A percentile compares a stretch with the other conserved stretches of the same genome.
These are phyloP conservation scores for Podila horticola DNA, from an alignment of 192 early-diverging fungal species.

Conservation along the genomic window DNA sequence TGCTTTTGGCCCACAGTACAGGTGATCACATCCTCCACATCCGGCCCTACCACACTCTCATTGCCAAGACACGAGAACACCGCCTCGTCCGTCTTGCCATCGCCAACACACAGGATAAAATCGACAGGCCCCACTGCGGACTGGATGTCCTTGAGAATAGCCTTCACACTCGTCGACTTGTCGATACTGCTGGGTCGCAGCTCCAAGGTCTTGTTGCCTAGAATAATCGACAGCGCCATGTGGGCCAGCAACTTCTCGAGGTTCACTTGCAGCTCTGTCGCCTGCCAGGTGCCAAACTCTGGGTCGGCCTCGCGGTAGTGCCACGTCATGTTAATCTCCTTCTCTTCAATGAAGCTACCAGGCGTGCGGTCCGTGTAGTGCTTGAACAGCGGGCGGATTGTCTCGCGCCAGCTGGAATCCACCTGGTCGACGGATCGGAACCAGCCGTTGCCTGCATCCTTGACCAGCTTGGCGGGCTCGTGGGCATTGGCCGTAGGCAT, in stretches of 20 bases:
- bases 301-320: conserved; percentile 96
- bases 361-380: conserved; percentile 99
- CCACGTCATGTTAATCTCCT: conserved; percentile 99
- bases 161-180: conserved; percentile 88
- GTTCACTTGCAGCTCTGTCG: conserved; percentile 97
- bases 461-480: conserved; percentile 61
- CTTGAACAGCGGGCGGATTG: conserved; percentile 94
- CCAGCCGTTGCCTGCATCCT: conserved; percentile 81
- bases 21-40: conserved; percentile 70
- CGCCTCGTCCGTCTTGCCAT: conserved; percentile 97
- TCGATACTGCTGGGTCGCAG: conserved; percentile 93
- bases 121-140: conserved; percentile 56
- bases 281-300: conserved; percentile 98
- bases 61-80: conserved; percentile 83
- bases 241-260: conserved; percentile 95
- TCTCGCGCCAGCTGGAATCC: conserved; percentile 91
- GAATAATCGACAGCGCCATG: conserved; percentile 92
- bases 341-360: conserved; percentile 97
- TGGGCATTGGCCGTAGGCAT: conserved; percentile 52
- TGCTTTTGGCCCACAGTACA: conserved; percentile 97
- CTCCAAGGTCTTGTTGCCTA: conserved; percentile 98
- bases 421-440: conserved; percentile 87
- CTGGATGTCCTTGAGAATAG: conserved; percentile 85
- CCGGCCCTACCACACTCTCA: conserved; percentile 40
- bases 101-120: conserved; percentile 89